A percentile compares a stretch with the other conserved stretches of the same genome.
phyloP scores from a whole-genome alignment of 768 basidiomycete genomes.

The Leucocoprinus leucothites region DNA sequence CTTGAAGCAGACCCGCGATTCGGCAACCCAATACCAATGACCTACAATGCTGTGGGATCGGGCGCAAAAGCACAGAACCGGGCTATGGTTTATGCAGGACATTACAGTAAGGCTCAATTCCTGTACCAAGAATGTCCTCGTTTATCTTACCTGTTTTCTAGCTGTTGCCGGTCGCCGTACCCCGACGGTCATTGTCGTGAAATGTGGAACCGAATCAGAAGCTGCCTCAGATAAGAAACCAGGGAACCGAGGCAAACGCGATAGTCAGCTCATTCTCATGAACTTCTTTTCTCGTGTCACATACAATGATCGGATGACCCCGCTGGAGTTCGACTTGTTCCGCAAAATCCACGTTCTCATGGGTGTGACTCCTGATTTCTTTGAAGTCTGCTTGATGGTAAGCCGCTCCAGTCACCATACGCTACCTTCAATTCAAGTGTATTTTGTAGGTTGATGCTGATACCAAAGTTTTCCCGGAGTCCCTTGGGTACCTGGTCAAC shows the following conservation, averaged over 20 bases:
- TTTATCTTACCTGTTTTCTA: conserved; percentile 23
- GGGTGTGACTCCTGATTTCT: conserved; percentile 99
- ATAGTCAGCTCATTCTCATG: conserved; percentile 98
- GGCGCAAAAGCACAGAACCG: conserved; percentile 89
- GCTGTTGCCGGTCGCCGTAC: conserved; percentile 87
- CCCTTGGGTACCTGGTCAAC: conserved; percentile 88
- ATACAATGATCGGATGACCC: conserved; percentile 98
- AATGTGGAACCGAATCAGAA: conserved; percentile 91
- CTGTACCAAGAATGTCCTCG: not conserved
- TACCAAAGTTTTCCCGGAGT: conserved; percentile 91
- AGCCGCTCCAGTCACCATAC: conserved; percentile 23
- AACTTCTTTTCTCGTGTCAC: conserved; percentile 99
- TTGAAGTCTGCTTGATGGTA: conserved; percentile 97
- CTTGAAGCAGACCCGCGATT: conserved; percentile 94
- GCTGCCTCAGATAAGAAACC: conserved; percentile 85
- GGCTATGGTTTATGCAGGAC: conserved; percentile 99
- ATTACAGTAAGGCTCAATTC: conserved; percentile 73
- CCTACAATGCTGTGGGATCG: conserved; percentile 85
- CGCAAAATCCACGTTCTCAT: conserved; percentile 93
- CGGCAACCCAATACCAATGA: conserved; percentile 94
- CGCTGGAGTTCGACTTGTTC: conserved; percentile 97
- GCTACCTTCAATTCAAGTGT: not conserved
- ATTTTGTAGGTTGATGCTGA: conserved; percentile 89
- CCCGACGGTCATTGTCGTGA: conserved; percentile 91
- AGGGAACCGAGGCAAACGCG: conserved; percentile 97